phyloP scores from a whole-genome alignment of 1,284 basidiomycete genomes.

The Cutaneotrichosporon sp. region DNA sequence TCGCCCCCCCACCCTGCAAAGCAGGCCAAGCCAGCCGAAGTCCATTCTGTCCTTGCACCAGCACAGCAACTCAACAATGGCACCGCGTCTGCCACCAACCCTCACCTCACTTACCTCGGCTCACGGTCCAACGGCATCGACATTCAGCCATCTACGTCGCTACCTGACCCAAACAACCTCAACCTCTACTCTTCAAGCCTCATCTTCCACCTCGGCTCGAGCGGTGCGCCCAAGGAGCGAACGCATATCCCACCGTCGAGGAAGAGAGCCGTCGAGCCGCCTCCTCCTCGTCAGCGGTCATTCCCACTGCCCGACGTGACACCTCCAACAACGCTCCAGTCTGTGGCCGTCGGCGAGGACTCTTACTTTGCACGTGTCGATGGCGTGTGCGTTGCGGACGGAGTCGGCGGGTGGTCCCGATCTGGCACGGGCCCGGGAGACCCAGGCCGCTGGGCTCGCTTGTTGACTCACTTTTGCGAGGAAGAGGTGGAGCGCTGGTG shows the following conservation, averaged over 20 bases:
- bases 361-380: conserved; percentile 50
- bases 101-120: conserved; percentile 19
- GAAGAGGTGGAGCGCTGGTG: conserved; percentile 46
- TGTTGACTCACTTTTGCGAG: conserved; percentile 52
- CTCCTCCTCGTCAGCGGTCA: conserved; percentile 39
- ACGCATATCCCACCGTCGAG: conserved; percentile 22
- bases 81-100: conserved; percentile 6
- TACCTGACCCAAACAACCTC: conserved; percentile 26
- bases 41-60: conserved; percentile 29
- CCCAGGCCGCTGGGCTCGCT: conserved; percentile 46
- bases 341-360: conserved; percentile 50
- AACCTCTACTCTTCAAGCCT: conserved; percentile 37
- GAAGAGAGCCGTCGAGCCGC: conserved; percentile 18
- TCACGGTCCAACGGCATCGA: conserved; percentile 14
- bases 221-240: conserved; percentile 43
- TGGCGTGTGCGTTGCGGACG: conserved; percentile 53
- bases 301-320: conserved; percentile 42
- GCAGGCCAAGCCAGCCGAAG: conserved; percentile 25
- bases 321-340: conserved; percentile 30
- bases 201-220: conserved; percentile 46
- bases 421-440: conserved; percentile 44
- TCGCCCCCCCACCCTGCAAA: conserved; percentile 26
- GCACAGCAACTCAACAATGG: conserved; percentile 18
- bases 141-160: not conserved
- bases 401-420: conserved; percentile 52